Evolutionary conservation across 169 alveolate genomes (phyloP).

Genomic region (Plasmodium malariae): DNA sequence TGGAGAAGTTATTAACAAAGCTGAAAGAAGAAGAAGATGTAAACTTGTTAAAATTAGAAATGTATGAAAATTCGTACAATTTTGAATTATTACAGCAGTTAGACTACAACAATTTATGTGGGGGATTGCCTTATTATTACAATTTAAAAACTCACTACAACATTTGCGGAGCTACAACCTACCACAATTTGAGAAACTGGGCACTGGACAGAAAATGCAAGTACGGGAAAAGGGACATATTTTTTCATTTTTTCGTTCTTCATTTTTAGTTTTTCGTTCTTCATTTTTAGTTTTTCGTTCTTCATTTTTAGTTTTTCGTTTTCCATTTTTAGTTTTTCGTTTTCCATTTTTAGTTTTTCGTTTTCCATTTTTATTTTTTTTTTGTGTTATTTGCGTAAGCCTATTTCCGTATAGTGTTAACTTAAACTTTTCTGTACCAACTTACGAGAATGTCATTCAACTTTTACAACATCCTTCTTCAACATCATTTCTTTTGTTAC

Average conservation of each 20-base stretch:
- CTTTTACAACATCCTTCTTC: background rate
- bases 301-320: no score
- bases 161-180: constrained; percentile 89
- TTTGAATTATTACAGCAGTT: constrained; percentile 82
- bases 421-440: no score
- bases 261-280: no score
- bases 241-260: no score
- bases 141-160: constrained; percentile 82
- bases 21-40: constrained; percentile 52
- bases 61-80: constrained; percentile 39
- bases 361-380: background rate
- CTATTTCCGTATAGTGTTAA: no score
- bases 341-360: no score
- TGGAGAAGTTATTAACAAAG: constrained; percentile 34
- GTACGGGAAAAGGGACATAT: constrained; percentile 50
- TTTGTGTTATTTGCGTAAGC: background rate
- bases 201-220: constrained; percentile 79
- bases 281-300: no score
- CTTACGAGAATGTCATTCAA: no score
- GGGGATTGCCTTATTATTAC: constrained; percentile 90
- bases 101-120: constrained; percentile 81
- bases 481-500: background rate
- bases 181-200: constrained; percentile 84
- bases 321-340: no score
- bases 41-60: constrained; percentile 37